These are phyloP conservation scores for Annona cherimola DNA, from an alignment of 164 flowering plant genomes.

Conservation along the genomic window DNA sequence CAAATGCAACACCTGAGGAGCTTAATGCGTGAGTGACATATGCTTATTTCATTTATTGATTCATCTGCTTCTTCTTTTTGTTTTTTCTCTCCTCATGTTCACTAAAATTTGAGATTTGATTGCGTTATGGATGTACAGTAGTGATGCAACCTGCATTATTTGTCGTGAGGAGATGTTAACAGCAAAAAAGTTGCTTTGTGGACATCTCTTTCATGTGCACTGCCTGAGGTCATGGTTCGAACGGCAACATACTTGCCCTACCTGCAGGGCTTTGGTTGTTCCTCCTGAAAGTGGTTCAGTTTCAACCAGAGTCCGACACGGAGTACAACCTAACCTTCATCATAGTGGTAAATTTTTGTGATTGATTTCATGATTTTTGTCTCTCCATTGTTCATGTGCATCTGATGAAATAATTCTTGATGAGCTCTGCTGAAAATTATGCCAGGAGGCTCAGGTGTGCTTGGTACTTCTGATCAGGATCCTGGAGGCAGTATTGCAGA, in stretches of 20 bases:
- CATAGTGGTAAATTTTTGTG: conserved; percentile 51
- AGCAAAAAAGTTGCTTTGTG: conserved; percentile 88
- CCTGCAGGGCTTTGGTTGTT: conserved; percentile 90
- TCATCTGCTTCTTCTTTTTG: background rate
- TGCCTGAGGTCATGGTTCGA: conserved; percentile 98
- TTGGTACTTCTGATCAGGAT: conserved; percentile 38
- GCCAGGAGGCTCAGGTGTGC: conserved; percentile 35
- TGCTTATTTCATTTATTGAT: background rate
- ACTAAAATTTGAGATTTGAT: background rate
- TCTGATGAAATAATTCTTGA: background rate
- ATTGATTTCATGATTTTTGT: background rate
- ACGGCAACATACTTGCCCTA: conserved; percentile 95
- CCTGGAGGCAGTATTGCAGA: conserved; percentile 27
- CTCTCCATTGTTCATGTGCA: background rate
- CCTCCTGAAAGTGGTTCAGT: conserved; percentile 68
- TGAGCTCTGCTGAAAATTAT: background rate
- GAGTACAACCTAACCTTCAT: conserved; percentile 35
- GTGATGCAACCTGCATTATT: conserved; percentile 97
- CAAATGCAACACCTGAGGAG: conserved; percentile 95
- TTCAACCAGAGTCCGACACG: conserved; percentile 40
- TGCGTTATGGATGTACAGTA: conserved; percentile 42
- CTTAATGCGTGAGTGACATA: conserved; percentile 59
- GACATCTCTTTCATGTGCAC: conserved; percentile 95
- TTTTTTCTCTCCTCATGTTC: background rate
- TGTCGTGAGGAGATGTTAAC: conserved; percentile 99